phyloP scores from a whole-genome alignment of 2,329 filamentous ascomycete genomes.

The Xylariaceae sp. region DNA sequence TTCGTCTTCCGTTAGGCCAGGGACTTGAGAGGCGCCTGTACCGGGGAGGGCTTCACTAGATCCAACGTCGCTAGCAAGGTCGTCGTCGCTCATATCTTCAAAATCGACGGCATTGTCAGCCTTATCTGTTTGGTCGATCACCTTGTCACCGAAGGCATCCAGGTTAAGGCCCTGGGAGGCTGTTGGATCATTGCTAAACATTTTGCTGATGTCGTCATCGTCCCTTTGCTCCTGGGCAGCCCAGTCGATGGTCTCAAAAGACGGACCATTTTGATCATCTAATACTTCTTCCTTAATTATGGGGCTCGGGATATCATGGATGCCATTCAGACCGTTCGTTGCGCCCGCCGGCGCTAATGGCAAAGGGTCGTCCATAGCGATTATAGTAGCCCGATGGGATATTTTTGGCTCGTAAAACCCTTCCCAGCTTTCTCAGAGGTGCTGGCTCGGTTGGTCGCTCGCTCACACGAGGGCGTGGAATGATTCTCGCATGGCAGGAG shows the following conservation, averaged over 20 bases:
- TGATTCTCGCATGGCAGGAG: constrained; percentile 24
- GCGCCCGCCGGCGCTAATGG: constrained; percentile 17
- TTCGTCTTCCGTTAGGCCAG: constrained; percentile 63
- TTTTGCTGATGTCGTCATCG: constrained; percentile 46
- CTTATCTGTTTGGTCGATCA: constrained; percentile 74
- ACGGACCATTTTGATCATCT: constrained; percentile 28
- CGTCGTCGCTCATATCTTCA: constrained; percentile 90
- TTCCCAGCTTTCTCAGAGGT: not conserved
- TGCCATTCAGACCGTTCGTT: constrained; percentile 22
- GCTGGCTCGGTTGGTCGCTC: constrained; percentile 8
- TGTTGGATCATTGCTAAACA: constrained; percentile 58
- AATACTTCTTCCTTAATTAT: constrained; percentile 38
- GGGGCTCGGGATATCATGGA: constrained; percentile 21
- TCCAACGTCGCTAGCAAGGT: constrained; percentile 75
- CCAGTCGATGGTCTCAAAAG: constrained; percentile 39
- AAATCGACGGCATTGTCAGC: constrained; percentile 91
- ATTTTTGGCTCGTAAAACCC: not conserved
- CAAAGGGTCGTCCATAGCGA: constrained; percentile 17
- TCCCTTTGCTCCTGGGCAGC: constrained; percentile 37
- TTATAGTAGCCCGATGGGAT: not conserved
- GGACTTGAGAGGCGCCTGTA: constrained; percentile 52
- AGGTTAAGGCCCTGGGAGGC: constrained; percentile 49
- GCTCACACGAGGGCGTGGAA: constrained; percentile 16
- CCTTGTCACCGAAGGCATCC: constrained; percentile 42
- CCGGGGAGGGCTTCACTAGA: constrained; percentile 37